Percentiles rank a stretch among this genome's conserved stretches.
Conservation (phyloP, 345 rosid species). For the Cardamine resedifolia region DNA sequence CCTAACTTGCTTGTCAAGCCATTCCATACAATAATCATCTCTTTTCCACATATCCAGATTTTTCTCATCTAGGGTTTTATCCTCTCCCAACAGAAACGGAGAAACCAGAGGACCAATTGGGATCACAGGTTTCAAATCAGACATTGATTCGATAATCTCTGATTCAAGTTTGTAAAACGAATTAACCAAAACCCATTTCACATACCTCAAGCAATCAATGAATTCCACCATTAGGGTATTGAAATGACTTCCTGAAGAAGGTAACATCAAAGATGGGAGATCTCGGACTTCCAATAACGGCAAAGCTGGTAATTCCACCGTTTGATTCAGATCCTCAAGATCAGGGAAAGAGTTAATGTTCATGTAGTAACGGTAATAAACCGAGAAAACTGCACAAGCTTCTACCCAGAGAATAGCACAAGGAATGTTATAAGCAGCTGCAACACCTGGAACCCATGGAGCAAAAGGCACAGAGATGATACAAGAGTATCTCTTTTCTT, state of each 20-base stretch:
- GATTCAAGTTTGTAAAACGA: conserved; percentile 52
- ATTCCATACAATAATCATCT: conserved; percentile 46
- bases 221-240: conserved; percentile 16
- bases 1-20: conserved; percentile 49
- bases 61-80: neutral
- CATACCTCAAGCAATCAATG: conserved; percentile 33
- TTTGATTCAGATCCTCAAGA: conserved; percentile 26
- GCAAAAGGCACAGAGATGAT: conserved; percentile 45
- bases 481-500: conserved; percentile 32
- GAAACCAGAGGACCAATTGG: conserved; percentile 65
- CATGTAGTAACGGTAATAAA: conserved; percentile 47
- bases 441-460: conserved; percentile 52
- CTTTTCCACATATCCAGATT: conserved; percentile 43
- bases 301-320: conserved; percentile 41
- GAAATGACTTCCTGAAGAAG: conserved; percentile 21
- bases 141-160: conserved; percentile 40
- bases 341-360: conserved; percentile 36
- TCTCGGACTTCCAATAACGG: conserved; percentile 43
- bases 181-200: conserved; percentile 54
- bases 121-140: conserved; percentile 21
- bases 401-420: conserved; percentile 57
- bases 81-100: conserved; percentile 40
- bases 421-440: conserved; percentile 42
- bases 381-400: conserved; percentile 42
- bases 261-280: conserved; percentile 52